Evolutionary conservation across 805 yeast species (phyloP).

Genomic region (Tetrapisispora namnaoensis): DNA sequence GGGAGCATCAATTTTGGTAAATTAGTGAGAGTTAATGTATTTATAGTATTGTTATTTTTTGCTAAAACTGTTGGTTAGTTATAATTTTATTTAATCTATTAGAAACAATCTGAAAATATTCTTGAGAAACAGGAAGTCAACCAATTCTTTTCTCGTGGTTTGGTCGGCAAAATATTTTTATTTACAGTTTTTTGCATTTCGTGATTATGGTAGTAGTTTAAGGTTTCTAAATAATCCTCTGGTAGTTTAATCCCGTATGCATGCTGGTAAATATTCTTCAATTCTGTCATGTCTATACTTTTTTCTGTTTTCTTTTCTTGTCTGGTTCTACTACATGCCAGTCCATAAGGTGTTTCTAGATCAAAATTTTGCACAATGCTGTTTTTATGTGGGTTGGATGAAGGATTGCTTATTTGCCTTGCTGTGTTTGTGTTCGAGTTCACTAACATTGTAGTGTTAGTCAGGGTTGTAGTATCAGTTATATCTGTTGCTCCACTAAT

Average conservation of each 20-base stretch:
- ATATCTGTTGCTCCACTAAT: conserved; percentile 3
- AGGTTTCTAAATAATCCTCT: not conserved
- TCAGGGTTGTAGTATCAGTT: not conserved
- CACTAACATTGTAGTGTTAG: not conserved
- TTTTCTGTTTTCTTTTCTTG: not conserved
- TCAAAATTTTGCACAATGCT: not conserved
- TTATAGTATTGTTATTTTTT: too few species aligned
- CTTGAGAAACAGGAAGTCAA: not conserved
- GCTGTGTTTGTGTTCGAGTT: not conserved
- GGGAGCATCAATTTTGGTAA: too few species aligned
- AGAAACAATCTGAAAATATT: not conserved
- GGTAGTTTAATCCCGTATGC: conserved; percentile 1
- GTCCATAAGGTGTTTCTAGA: not conserved
- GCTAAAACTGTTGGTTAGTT: too few species aligned
- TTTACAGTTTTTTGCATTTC: not conserved
- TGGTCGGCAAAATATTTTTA: not conserved
- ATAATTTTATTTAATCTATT: not conserved
- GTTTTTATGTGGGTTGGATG: not conserved
- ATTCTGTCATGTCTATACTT: not conserved
- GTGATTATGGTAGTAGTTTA: not conserved
- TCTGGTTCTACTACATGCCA: not conserved
- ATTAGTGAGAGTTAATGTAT: too few species aligned
- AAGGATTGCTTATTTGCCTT: not conserved
- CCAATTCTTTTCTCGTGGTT: not conserved
- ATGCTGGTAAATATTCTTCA: not conserved